Evolutionary conservation across 805 yeast species (phyloP).

Genomic region (Pichia nakasei): DNA sequence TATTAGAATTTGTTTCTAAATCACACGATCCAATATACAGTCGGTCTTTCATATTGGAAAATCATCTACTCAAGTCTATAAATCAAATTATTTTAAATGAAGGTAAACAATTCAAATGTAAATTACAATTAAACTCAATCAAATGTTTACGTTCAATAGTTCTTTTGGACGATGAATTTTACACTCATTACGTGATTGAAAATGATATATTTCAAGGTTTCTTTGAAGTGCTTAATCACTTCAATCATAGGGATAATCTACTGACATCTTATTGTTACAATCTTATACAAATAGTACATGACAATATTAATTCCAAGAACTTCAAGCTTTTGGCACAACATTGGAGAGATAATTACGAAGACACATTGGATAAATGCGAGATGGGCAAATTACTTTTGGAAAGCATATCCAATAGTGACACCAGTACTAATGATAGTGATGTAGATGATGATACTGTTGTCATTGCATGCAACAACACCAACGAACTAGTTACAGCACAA

Average conservation of each 20-base stretch:
- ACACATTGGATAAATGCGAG: background rate
- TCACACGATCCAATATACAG: slow-evolving; percentile 54
- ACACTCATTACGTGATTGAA: slow-evolving; percentile 47
- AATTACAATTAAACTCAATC: slow-evolving; percentile 57
- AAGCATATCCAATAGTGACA: background rate
- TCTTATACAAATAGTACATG: slow-evolving; percentile 27
- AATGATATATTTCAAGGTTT: slow-evolving; percentile 43
- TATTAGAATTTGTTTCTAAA: slow-evolving; percentile 56
- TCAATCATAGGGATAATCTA: slow-evolving; percentile 46
- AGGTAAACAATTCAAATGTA: slow-evolving; percentile 33
- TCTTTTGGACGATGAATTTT: slow-evolving; percentile 51
- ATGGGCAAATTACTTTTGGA: slow-evolving; percentile 17
- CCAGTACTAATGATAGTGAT: slow-evolving; percentile 12
- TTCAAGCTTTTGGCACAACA: slow-evolving; percentile 16
- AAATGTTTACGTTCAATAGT: slow-evolving; percentile 60
- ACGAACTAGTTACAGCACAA: too few relatives aligned
- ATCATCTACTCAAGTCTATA: slow-evolving; percentile 49
- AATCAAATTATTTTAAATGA: slow-evolving; percentile 33
- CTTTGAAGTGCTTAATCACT: slow-evolving; percentile 42
- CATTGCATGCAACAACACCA: background rate
- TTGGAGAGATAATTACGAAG: slow-evolving; percentile 13
- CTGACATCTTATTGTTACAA: slow-evolving; percentile 71
- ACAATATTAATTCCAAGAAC: slow-evolving; percentile 15
- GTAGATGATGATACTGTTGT: background rate
- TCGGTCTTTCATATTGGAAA: slow-evolving; percentile 54